Evolutionary conservation across 257 asterid species (phyloP), one percentile per base, ranked within the genome.

Genomic region (Rehmannia glutinosa): DNA sequence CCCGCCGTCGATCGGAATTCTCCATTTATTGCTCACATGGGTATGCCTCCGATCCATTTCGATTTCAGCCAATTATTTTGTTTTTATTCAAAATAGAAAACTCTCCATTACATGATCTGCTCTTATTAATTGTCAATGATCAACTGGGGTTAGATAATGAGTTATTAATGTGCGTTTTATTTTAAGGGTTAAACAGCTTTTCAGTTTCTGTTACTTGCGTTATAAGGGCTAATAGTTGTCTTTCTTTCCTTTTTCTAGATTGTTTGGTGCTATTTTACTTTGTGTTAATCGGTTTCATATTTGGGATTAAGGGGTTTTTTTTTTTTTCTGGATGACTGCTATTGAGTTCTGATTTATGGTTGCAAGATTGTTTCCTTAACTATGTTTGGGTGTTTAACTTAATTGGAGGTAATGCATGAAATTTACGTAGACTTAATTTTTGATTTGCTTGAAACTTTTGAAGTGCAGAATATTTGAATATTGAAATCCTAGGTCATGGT

Each of bases 41-140:
- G 94, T 81, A 71, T 19, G 78, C 51, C 6, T 36, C 9, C 17
- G 85, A 81, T 83, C 77, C 68, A 23, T 66, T 70, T 62, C 11
- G 27, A 3, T 57, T 64, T 70, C 59, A 35, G n/a, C 41, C 20
- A 33, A 11, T 66, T 69, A 41, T 20, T 56, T 45, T 19, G 19
- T 19, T 17, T 59, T 73, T 27, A 12, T 41, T 19, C 24, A 23
- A 5, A 30, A 27, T 10, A 49, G 8, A 35, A 51, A 33, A 13
- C 64, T 3, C 24, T 59, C 46, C 8, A 11, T 59, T 65, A 11
- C 64, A 73, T 79, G 80, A 70, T 83, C 70, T 49, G 76, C 64
- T 62, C 32, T 65, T 66, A 71, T 75, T 75, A 47, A 51, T 74
- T 38, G 28, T 23, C 30, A 24, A 35, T 71, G 72, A 62, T 71